phyloP scores from a whole-genome alignment of 305 asterid species.

The Rubia balearica region DNA sequence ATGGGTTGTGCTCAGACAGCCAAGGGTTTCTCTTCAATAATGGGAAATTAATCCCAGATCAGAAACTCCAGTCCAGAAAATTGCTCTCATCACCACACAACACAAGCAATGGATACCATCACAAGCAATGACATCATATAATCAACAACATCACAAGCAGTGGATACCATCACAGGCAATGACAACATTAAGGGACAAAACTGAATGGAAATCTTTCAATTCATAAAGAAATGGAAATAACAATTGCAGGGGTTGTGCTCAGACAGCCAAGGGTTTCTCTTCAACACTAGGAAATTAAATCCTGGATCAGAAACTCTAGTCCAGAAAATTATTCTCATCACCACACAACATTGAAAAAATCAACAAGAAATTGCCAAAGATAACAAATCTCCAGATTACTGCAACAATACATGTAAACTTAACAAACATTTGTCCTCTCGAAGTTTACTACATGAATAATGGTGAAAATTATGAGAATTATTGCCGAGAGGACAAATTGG shows the following conservation, averaged over 20 bases:
- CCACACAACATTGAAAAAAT: not conserved
- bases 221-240: not conserved
- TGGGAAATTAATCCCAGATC: not conserved
- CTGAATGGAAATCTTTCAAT: too few relatives aligned
- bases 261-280: slow-evolving; percentile 2
- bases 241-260: not conserved
- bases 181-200: too few relatives aligned
- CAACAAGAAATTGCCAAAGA: not conserved
- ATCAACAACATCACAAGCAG: too few relatives aligned
- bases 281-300: not conserved
- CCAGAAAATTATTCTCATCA: not conserved
- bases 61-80: not conserved
- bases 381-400: too few relatives aligned
- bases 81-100: not conserved
- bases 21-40: not conserved
- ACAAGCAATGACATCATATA: too few relatives aligned
- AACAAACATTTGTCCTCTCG: slow-evolving; percentile 15
- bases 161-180: too few relatives aligned
- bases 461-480: slow-evolving; percentile 12
- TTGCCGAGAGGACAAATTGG: not conserved
- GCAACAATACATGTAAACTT: not conserved
- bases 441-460: slow-evolving; percentile 16
- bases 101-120: too few relatives aligned
- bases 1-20: not conserved
- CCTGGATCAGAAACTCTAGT: not conserved